phyloP scores from a whole-genome alignment of 2,329 filamentous ascomycete species.

The Chlorencoelia australis region DNA sequence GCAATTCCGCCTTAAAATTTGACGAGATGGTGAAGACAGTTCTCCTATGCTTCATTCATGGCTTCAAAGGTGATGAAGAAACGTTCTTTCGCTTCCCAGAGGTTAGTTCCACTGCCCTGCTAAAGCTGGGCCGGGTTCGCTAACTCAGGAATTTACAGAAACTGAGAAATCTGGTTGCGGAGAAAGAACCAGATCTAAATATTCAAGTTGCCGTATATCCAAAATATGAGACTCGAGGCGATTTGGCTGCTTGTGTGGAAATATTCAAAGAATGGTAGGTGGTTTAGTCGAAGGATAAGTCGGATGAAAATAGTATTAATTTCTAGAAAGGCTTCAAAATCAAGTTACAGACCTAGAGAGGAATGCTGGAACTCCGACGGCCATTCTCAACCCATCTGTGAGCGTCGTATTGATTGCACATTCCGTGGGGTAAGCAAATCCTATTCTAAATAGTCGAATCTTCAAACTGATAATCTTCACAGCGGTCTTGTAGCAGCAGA shows the following conservation, averaged over 20 bases:
- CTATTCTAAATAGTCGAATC: too few relatives aligned
- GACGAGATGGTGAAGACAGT: constrained; percentile 46
- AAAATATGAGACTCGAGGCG: constrained; percentile 62
- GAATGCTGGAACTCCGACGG: constrained; percentile 59
- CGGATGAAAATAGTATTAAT: too few relatives aligned
- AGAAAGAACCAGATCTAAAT: constrained; percentile 48
- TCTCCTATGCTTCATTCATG: constrained; percentile 64
- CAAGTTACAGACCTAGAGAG: constrained; percentile 73
- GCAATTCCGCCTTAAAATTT: too few relatives aligned
- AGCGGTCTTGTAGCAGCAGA: constrained; percentile 78
- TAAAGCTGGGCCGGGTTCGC: not conserved
- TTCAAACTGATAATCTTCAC: constrained; percentile 8
- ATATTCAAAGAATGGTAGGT: constrained; percentile 44
- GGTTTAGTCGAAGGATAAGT: too few relatives aligned
- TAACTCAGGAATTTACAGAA: constrained; percentile 31
- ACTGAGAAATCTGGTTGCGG: constrained; percentile 46
- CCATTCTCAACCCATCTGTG: constrained; percentile 71
- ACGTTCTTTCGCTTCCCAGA: constrained; percentile 60
- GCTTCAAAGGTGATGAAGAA: constrained; percentile 61
- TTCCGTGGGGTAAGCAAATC: constrained; percentile 53
- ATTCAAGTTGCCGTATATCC: constrained; percentile 57
- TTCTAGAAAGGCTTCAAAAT: constrained; percentile 75
- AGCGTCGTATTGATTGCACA: constrained; percentile 73
- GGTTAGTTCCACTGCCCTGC: constrained; percentile 19
- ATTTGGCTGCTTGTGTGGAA: constrained; percentile 44